These are phyloP conservation scores for Zizania palustris DNA, from an alignment of 202 grass and related monocot genomes.

Conservation along the genomic window DNA sequence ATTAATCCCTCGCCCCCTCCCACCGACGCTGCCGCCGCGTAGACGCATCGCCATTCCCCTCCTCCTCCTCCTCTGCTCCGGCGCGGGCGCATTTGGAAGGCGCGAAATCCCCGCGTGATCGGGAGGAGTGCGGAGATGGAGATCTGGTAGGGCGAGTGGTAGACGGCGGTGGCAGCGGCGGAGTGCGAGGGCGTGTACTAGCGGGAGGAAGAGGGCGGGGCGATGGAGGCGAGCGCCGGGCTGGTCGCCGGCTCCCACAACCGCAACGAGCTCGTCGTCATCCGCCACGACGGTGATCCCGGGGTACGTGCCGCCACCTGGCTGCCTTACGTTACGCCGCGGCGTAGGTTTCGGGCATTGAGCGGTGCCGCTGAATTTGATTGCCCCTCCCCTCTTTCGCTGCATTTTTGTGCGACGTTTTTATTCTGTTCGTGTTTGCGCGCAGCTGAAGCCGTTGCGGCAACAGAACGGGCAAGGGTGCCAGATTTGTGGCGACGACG, in stretches of 20 bases:
- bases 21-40: conserved; percentile 5
- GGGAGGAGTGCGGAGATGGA: neutral
- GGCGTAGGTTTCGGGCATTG: neutral
- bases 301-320: conserved; percentile 24
- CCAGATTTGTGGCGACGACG: conserved; percentile 31
- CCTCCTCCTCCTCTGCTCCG: neutral
- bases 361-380: conserved; percentile 2
- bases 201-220: neutral
- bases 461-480: conserved; percentile 14
- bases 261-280: conserved; percentile 97
- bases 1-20: neutral
- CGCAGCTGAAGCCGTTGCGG: conserved; percentile 27
- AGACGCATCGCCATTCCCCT: neutral
- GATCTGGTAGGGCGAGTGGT: conserved; percentile 14
- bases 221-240: neutral
- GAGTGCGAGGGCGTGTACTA: neutral
- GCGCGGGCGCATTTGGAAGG: neutral
- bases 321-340: neutral
- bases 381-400: neutral
- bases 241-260: conserved; percentile 83
- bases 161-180: neutral
- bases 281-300: conserved; percentile 76
- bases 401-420: neutral
- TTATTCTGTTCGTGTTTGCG: neutral
- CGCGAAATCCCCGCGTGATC: neutral